phyloP scores from a whole-genome alignment of 805 yeast species.

The Brettanomyces bruxellensis region DNA sequence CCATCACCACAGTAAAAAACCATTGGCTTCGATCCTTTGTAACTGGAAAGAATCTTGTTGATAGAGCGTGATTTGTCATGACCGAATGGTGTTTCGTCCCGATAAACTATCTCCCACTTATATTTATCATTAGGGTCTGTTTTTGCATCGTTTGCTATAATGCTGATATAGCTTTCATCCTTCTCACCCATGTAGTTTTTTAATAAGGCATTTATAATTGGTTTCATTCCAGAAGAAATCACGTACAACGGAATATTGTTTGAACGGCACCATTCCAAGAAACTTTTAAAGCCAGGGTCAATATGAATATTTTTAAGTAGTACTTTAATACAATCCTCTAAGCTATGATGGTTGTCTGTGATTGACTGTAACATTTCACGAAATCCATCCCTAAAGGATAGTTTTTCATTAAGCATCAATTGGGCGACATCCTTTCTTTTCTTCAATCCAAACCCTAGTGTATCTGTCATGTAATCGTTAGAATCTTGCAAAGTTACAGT shows the following conservation, averaged over 20 bases:
- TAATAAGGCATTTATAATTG: conserved; percentile 75
- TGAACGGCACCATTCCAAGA: conserved; percentile 69
- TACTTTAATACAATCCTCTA: conserved; percentile 70
- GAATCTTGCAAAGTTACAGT: conserved; percentile 94
- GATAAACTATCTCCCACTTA: conserved; percentile 77
- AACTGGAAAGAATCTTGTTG: conserved; percentile 19
- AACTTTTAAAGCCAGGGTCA: conserved; percentile 84
- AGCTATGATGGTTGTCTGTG: conserved; percentile 36
- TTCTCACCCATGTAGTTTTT: conserved; percentile 68
- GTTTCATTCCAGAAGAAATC: conserved; percentile 90
- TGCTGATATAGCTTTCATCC: conserved; percentile 61
- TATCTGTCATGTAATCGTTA: conserved; percentile 85
- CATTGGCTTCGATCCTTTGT: conserved; percentile 39
- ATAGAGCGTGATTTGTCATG: conserved; percentile 91
- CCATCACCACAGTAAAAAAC: conserved; percentile 97
- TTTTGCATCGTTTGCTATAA: conserved; percentile 59
- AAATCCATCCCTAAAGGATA: conserved; percentile 76
- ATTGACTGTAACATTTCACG: conserved; percentile 74
- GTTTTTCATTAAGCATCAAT: conserved; percentile 58
- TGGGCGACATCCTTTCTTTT: conserved; percentile 61
- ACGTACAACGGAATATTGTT: conserved; percentile 76
- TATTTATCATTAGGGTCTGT: conserved; percentile 35
- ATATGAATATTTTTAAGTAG: conserved; percentile 59
- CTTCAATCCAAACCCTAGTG: conserved; percentile 73
- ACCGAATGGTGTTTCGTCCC: conserved; percentile 83